Base-by-base conservation (phyloP, 768 basidiomycete species). In the Coprinellus micaceus region DNA sequence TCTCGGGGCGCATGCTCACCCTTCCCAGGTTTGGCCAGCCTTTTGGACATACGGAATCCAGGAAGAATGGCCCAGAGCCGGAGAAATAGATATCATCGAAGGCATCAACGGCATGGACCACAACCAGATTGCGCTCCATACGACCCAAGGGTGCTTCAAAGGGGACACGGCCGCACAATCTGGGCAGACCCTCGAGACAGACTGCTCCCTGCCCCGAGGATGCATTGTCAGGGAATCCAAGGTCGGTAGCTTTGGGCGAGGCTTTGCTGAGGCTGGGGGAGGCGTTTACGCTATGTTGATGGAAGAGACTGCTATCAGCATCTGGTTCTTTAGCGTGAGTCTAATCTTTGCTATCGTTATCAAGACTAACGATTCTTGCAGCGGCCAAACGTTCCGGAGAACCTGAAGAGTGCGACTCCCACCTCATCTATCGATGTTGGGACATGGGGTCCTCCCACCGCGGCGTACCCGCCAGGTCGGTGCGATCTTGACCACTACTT, bases 61-160 rank as follows among this genome's bases (percentile, higher is more conserved):
- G 21, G 64, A 67, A 21, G 59, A 61, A 33, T 81, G 78, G 80
- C 80, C 80, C 3, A 53, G 64, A 6, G 71, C 69, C 7, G 80
- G 80, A 37, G 79, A 82, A 65, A 81, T 82, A 33, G 80, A 82
- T 63, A 88, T 91, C 29, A 83, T 94, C 54, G 94, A 95, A 68
- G 88, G 83, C 10, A 89, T 94, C 60, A 94, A 96, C 70, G 63
- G 79, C 50, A 82, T 85, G 69, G 69, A 72, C 7, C 71, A 76
- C 60, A 91, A 91, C 61, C 89, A 91, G 65, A 82, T 88, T 72
- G 81, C 91, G 0, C 71, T 94, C n/a, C 93, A 94, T 66, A 88
- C 90, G 0, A 77, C 67, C 0, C 65, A 64, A 2, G 78, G 78
- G 2, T 81, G 78, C 60, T 59, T 65, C 11, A 74, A 74, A 47